Evolutionary conservation across 2,329 filamentous ascomycete species (phyloP).

Genomic region (Arachnomyces sp.): DNA sequence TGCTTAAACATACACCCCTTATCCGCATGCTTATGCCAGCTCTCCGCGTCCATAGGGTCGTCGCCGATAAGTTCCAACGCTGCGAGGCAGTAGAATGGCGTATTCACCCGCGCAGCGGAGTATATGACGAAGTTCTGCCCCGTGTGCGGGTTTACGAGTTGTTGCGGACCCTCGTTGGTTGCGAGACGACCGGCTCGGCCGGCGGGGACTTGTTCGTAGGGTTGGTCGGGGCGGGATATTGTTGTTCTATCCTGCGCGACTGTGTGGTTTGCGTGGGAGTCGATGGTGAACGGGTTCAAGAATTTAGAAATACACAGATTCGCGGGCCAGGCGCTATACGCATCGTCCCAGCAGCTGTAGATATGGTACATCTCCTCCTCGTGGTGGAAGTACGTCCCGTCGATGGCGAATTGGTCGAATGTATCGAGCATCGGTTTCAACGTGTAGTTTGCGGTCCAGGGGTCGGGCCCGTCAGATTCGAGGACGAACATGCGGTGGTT

Average conservation of each 20-base stretch:
- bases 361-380: constrained; percentile 31
- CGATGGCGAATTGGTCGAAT: constrained; percentile 46
- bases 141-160: constrained; percentile 40
- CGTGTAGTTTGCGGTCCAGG: constrained; percentile 38
- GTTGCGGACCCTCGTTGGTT: constrained; percentile 44
- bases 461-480: constrained; percentile 34
- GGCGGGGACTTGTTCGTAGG: constrained; percentile 46
- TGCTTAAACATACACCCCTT: constrained; percentile 42
- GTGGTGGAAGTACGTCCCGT: constrained; percentile 46
- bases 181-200: constrained; percentile 36
- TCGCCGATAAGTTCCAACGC: constrained; percentile 42
- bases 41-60: constrained; percentile 41
- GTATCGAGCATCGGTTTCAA: constrained; percentile 42
- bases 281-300: constrained; percentile 39
- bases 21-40: constrained; percentile 41
- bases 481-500: constrained; percentile 46
- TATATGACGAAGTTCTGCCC: constrained; percentile 44
- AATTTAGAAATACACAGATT: constrained; percentile 45
- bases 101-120: constrained; percentile 43
- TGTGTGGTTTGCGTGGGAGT: constrained; percentile 27
- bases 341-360: constrained; percentile 30
- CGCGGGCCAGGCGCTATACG: constrained; percentile 42
- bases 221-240: constrained; percentile 39
- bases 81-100: constrained; percentile 46
- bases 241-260: constrained; percentile 35